Base-by-base conservation (phyloP, 148 eudicot species). In the Camellia granthamiana region DNA sequence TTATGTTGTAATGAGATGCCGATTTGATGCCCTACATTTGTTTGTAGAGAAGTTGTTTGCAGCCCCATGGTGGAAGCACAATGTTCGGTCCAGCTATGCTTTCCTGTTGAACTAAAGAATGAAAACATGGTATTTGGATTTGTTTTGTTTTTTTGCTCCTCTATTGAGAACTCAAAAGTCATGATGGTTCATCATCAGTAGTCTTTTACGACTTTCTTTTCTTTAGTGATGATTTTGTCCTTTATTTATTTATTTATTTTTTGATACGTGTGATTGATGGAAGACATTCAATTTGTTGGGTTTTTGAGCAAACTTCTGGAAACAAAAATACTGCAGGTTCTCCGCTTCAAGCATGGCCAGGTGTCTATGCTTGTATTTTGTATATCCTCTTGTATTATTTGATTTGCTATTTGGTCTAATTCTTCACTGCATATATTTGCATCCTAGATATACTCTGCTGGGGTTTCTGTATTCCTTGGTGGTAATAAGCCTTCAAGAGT, bases 31-130 rank as follows among this genome's bases (percentile, higher is more conserved):
- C 44, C n/a, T 77, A 43, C 30, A 49, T 87, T 64, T 80, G 54
- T 44, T 78, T 90, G 87, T 85, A 94, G 98, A 86, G 98, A 94
- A 88, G 85, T 91, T 89, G 98, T 94, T 68, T 85, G 84, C 67
- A 92, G 97, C 84, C 97, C 95, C 74, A 94, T 94, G 98, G 95
- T 92, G 82, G 97, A 94, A 88, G 98, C 94, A 61, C 98, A 94
- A 73, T 94, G 98, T 87, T 92, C 91, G 6, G 98, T 92, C 72
- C 98, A 94, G 82, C 82, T 94, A 71, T 90, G 94, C 88, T 89
- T 92, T 81, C 92, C 92, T 44, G 89, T 92, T 15, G 90, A 90
- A 85, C 88, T 94, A 72, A 80, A 85, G 86, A 90, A 87, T 79
- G 90, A 90, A 85, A 84, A 85, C 83, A 88, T 94, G 98, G 98